These are phyloP conservation scores for Plenodomus lindquistii DNA, from an alignment of 2,329 filamentous ascomycete genomes.

Conservation along the genomic window DNA sequence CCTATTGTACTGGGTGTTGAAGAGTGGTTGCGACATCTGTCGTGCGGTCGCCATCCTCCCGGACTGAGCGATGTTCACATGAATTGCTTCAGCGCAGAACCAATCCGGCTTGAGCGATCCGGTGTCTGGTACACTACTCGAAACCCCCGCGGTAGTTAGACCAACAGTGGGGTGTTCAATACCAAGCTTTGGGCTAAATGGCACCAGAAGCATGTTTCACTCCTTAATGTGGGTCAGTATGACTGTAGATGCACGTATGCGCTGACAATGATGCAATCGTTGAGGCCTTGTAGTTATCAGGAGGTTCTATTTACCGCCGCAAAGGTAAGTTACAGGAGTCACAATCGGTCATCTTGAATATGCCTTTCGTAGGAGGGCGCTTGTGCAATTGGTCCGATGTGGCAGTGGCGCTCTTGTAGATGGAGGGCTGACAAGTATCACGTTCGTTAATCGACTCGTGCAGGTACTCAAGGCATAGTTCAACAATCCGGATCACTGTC, in stretches of 20 bases:
- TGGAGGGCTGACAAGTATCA: background rate
- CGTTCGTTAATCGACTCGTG: background rate
- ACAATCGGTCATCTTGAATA: background rate
- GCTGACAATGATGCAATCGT: background rate
- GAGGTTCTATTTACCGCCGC: background rate
- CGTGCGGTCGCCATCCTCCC: background rate
- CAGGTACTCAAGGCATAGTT: background rate
- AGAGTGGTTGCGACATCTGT: constrained; percentile 2
- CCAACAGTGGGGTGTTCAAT: constrained; percentile 14
- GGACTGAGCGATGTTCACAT: background rate
- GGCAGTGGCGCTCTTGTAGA: background rate
- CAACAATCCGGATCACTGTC: background rate
- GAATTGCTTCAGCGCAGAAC: background rate
- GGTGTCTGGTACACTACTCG: constrained; percentile 19
- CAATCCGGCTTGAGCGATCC: constrained; percentile 1
- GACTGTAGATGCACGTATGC: background rate
- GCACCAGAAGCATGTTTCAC: background rate
- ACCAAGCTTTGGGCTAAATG: constrained; percentile 3
- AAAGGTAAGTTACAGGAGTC: background rate
- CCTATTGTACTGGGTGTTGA: constrained; percentile 2
- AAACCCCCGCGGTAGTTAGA: constrained; percentile 17
- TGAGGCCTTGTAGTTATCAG: background rate
- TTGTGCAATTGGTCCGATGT: background rate
- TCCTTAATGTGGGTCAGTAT: constrained; percentile 1
- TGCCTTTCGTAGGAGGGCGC: background rate